Conservation (phyloP, 495 filamentous ascomycete species). For the Apiosordaria backusii region DNA sequence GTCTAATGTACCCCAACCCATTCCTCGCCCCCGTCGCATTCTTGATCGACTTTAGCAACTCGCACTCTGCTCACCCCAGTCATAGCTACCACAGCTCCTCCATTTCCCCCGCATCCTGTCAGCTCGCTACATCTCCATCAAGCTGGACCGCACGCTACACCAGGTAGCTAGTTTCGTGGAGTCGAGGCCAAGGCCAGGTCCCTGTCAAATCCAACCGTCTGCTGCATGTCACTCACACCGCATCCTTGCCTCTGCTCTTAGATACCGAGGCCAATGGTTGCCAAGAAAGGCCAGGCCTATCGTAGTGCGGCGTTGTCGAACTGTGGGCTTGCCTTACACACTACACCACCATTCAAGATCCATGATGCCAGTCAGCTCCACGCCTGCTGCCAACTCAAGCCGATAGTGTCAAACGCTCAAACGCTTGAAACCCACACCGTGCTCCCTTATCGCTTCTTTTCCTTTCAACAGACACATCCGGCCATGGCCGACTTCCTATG, state of each 20-base stretch:
- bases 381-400: background rate
- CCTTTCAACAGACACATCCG: background rate
- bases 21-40: slow-evolving; percentile 3
- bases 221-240: slow-evolving; percentile 1
- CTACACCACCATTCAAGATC: background rate
- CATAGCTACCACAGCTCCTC: background rate
- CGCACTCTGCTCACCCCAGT: background rate
- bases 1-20: background rate
- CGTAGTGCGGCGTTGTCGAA: background rate
- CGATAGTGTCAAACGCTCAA: background rate
- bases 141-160: background rate
- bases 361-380: background rate
- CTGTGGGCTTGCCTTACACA: background rate
- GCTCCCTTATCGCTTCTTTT: background rate
- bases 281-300: slow-evolving; percentile 7
- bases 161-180: background rate
- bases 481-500: background rate
- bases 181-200: slow-evolving; percentile 3
- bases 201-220: background rate
- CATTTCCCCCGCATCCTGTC: slow-evolving; percentile 3
- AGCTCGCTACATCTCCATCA: background rate
- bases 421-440: background rate
- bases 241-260: slow-evolving; percentile 1
- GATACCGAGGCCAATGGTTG: slow-evolving; percentile 2
- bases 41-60: background rate